Evolutionary conservation across 2,329 filamentous ascomycete species (phyloP), one percentile per base, ranked within the genome.

Genomic region (Paraconiothyrium brasiliense): DNA sequence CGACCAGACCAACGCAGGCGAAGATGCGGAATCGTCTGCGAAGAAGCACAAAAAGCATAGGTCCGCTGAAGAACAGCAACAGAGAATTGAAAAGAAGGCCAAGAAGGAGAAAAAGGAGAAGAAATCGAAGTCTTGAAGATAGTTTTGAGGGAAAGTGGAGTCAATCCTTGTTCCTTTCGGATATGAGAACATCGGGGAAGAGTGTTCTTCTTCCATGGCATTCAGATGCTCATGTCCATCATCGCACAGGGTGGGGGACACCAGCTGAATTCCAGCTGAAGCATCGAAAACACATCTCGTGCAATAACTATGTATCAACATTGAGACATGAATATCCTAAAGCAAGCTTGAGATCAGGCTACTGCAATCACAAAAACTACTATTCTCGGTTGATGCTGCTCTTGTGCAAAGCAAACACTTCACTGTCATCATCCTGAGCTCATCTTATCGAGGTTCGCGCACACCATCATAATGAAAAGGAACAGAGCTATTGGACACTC

Each of bases 11-110:
- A 73, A 78, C 37, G 73, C 67, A 24, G 68, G 64, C 3, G 73
- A 71, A 46, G 55, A 59, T 9, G 59, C 51, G 52, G 72, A 75
- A 50, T 74, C 72, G 51, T 65, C 74, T 1, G 72, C 72, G 46
- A 80, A 79, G 71, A 80, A 80, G 66, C 71, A 72, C 52, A 79
- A 78, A 67, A 80, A 79, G 68, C 71, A 75, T 37, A 73, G 70
- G 55, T 73, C 75, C 14, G 64, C 68, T 6, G 70, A 76, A 41
- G 73, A 78, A 48, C 64, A 71, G n/a, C 76, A 79, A 62, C 75
- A 70, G 62, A 76, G 71, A 56, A 76, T 75, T 61, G 75, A 78
- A 62, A 81, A 76, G 61, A 78, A 78, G 60, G 73, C 72, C 46
- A 76, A 67, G 72, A 80, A 75, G 64, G 72, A 69, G 65, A 77